Evolutionary conservation across 495 filamentous ascomycete species (phyloP), one percentile per base, ranked within the genome.

Genomic region (Xylaria bambusicola): DNA sequence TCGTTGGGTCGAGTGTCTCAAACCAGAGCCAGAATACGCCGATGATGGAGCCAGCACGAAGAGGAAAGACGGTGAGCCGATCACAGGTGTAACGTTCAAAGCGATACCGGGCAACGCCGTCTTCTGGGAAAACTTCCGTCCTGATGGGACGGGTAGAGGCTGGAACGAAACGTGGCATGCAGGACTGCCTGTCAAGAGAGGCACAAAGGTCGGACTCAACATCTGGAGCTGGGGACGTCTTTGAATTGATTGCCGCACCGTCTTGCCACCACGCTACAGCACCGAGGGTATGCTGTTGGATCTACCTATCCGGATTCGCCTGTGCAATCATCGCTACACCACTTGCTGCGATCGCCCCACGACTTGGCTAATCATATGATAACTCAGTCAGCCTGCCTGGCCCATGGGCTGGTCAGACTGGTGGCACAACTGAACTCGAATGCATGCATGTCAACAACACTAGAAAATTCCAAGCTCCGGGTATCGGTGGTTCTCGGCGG

Each of bases 101-200:
- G 70, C 67, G 0, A 33, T 73, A 3, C 65, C 77, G 3, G 77
- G 77, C 2, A 80, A 80, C 61, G 77, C 77, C 15, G 77, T 80
- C 17, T 79, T 73, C 46, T 80, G 77, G 77, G 77, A 79, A 66
- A 79, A 80, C 57, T 79, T 80, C 64, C 70, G 70, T 33, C 62
- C 75, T 12, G 77, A 79, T 41, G 72, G 75, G 1, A 73, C 74
- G 0, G 75, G 75, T 2, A 64, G 72, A 53, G 77, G 75, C 3
- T 77, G 68, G 60, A 71, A 76, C 13, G 75, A 80, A 65, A 71
- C 73, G n/a, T 79, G 77, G 75, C 77, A 80, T 61, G 75, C 76
- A 41, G 77, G 77, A 1, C 58, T 80, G 40, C 76, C 77, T 20
- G 76, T 80, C 29, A 61, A 21, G 50, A 70, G 70, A 24, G 77